Percentiles rank a stretch among this genome's conserved stretches.
These are phyloP conservation scores for Nannochloropsis gaditana DNA, from an alignment of 108 stramenopile species.

Conservation along the genomic window DNA sequence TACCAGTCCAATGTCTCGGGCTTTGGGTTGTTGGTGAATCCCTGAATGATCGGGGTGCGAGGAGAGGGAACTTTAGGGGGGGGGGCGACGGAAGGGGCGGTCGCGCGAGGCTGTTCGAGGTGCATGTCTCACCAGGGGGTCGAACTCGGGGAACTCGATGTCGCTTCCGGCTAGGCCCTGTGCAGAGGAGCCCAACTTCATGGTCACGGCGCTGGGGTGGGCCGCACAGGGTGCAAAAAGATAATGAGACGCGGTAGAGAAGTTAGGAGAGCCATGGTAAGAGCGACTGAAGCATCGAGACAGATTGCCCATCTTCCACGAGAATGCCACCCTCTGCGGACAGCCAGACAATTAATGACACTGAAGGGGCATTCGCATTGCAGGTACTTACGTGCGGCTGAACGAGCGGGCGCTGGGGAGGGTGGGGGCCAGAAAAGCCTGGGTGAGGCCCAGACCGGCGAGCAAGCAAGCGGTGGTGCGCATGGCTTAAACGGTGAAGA, in stretches of 20 bases:
- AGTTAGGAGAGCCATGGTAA: background rate
- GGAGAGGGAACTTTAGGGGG: background rate
- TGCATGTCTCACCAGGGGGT: slow-evolving; percentile 32
- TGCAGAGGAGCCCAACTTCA: slow-evolving; percentile 27
- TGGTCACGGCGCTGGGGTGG: slow-evolving; percentile 11
- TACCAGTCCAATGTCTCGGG: slow-evolving; percentile 66
- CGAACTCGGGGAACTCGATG: slow-evolving; percentile 44
- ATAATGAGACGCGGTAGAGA: background rate
- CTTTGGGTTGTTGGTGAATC: slow-evolving; percentile 50
- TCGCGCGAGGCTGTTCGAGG: no score
- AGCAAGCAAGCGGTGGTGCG: slow-evolving; percentile 13
- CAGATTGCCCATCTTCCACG: background rate
- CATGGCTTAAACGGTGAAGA: slow-evolving; percentile 17
- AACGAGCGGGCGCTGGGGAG: slow-evolving; percentile 9
- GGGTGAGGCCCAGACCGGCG: slow-evolving; percentile 16
- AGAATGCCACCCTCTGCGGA: background rate
- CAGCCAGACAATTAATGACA: no score
- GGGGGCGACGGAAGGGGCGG: background rate
- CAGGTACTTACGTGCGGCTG: background rate
- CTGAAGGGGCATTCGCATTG: no score
- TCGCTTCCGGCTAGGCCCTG: slow-evolving; percentile 45
- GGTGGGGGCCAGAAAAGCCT: slow-evolving; percentile 13
- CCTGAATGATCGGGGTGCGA: background rate
- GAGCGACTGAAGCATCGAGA: background rate
- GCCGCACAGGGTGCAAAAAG: background rate